A percentile compares a stretch with the other conserved stretches of the same genome.
Conservation (phyloP, 2,329 filamentous ascomycete species). For the Aspergillus ochraceoroseus region DNA sequence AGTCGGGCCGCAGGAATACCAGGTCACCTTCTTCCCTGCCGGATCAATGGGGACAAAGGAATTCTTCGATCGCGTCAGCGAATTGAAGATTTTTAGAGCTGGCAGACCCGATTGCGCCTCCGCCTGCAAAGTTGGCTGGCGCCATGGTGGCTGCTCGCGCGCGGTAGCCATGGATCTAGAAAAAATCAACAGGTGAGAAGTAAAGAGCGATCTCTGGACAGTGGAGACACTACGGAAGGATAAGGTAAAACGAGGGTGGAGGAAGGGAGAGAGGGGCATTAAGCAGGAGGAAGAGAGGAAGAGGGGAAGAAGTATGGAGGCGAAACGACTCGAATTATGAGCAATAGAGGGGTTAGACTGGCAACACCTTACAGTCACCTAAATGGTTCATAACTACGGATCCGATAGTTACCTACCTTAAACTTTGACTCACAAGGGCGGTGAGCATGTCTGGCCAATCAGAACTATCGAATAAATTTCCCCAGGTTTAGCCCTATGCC, state of each 20-base stretch:
- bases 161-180: conserved; percentile 27
- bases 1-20: conserved; percentile 88
- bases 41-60: conserved; percentile 68
- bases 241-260: conserved; percentile 14
- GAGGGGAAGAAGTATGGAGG: conserved; percentile 14
- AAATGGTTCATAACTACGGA: background rate
- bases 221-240: conserved; percentile 6
- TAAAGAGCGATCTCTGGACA: conserved; percentile 3
- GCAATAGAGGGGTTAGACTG: conserved; percentile 14
- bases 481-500: conserved; percentile 21
- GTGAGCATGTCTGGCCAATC: conserved; percentile 9
- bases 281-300: conserved; percentile 19
- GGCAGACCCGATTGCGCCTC: conserved; percentile 40
- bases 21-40: conserved; percentile 64
- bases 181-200: conserved; percentile 16
- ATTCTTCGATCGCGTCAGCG: conserved; percentile 67
- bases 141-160: conserved; percentile 46
- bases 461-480: background rate
- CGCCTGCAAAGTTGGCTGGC: conserved; percentile 34
- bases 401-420: too few relatives aligned
- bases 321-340: background rate
- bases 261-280: conserved; percentile 24
- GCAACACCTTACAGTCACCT: background rate
- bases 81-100: conserved; percentile 74
- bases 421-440: too few relatives aligned